Conservation (phyloP, 331 rosid genomes). For the Quercus tomentella region DNA sequence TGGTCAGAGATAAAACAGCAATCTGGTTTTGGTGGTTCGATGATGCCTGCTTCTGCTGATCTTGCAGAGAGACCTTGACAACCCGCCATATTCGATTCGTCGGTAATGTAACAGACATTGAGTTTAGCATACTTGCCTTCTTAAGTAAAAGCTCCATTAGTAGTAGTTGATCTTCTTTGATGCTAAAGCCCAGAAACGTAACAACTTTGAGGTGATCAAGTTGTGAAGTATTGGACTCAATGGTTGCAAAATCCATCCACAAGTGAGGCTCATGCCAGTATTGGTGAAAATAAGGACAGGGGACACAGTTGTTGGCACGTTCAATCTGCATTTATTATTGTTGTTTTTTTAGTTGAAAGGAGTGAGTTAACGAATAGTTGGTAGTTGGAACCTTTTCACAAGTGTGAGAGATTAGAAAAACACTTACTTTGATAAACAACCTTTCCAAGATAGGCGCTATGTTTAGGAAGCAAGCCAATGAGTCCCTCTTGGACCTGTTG, state of each 20-base stretch:
- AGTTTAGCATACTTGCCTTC: slow-evolving; percentile 11
- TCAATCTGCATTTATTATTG: neutral
- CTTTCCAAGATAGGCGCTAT: slow-evolving; percentile 10
- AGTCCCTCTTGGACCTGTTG: slow-evolving; percentile 14
- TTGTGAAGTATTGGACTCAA: slow-evolving; percentile 11
- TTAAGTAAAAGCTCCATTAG: slow-evolving; percentile 13
- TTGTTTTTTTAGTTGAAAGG: no score
- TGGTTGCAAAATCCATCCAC: slow-evolving; percentile 17
- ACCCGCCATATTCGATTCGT: neutral
- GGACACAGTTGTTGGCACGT: neutral
- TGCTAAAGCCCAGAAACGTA: neutral
- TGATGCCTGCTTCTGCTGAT: no score
- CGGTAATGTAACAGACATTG: neutral
- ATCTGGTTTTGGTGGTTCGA: no score
- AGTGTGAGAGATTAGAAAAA: no score
- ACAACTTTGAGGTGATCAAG: slow-evolving; percentile 11
- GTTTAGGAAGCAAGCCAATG: slow-evolving; percentile 26
- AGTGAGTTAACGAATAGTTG: no score
- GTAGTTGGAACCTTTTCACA: no score
- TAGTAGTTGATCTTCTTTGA: slow-evolving; percentile 3
- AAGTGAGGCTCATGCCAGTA: slow-evolving; percentile 28
- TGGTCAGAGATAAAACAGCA: no score
- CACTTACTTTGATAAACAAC: neutral
- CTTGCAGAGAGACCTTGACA: no score
- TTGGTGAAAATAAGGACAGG: slow-evolving; percentile 10